Conservation (phyloP, 768 basidiomycete genomes). For the Paxillus involutus region DNA sequence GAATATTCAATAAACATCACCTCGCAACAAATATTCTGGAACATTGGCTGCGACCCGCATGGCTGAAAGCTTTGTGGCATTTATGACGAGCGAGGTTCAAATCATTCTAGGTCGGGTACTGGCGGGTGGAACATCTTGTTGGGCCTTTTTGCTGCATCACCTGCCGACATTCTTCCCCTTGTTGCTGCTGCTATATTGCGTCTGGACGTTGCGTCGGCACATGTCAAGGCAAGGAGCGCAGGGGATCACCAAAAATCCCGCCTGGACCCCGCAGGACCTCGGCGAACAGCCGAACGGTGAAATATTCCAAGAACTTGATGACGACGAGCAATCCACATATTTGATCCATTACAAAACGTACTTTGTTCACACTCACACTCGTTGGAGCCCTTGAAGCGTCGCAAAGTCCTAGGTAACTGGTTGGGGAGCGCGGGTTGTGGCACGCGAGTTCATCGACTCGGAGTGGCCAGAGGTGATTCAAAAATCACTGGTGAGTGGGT, state of each 20-base stretch:
- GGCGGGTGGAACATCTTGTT: background rate
- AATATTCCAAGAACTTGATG: background rate
- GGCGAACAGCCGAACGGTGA: slow-evolving; percentile 1
- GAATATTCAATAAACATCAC: background rate
- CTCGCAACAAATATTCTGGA: background rate
- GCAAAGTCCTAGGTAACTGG: background rate
- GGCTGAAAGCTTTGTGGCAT: background rate
- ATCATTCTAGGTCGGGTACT: background rate
- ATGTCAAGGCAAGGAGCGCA: background rate
- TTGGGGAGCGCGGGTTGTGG: background rate
- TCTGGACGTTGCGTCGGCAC: background rate
- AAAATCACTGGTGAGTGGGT: slow-evolving; percentile 9
- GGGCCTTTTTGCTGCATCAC: background rate
- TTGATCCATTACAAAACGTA: background rate
- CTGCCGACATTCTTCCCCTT: background rate
- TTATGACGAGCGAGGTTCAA: background rate
- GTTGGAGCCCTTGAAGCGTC: background rate
- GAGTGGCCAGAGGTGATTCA: background rate
- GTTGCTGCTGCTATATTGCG: background rate
- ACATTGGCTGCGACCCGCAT: background rate
- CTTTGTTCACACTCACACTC: background rate
- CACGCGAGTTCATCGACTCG: background rate
- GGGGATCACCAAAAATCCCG: background rate
- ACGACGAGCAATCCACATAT: background rate
- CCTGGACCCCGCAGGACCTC: background rate